Evolutionary conservation across 768 basidiomycete genomes (phyloP).

Genomic region (Lentinula lateritia): DNA sequence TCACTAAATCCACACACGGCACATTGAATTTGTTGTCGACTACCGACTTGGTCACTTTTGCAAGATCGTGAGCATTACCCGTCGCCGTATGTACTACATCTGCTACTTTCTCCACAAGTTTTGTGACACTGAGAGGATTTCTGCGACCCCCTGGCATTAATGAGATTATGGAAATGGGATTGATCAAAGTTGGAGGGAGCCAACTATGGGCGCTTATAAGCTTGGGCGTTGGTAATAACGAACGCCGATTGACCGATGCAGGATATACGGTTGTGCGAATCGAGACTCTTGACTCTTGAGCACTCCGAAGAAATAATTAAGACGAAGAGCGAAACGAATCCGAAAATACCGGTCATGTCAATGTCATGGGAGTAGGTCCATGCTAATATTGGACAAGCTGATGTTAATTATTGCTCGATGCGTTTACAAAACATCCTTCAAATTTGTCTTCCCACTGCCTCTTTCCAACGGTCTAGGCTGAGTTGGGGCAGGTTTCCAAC

Average conservation of each 20-base stretch:
- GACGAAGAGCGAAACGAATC: too few relatives aligned
- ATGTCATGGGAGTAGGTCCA: too few relatives aligned
- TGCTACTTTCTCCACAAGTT: constrained; percentile 24
- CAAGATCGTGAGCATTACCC: constrained; percentile 26
- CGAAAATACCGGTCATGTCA: too few relatives aligned
- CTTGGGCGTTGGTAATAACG: background rate
- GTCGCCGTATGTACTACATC: constrained; percentile 21
- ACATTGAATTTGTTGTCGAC: constrained; percentile 28
- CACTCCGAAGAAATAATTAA: too few relatives aligned
- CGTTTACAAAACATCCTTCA: constrained; percentile 51
- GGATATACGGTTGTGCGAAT: too few relatives aligned
- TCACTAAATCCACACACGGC: constrained; percentile 50
- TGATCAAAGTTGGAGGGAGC: background rate
- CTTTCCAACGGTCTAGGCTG: constrained; percentile 65
- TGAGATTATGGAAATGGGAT: background rate
- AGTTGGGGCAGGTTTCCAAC: constrained; percentile 70
- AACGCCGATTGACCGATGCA: too few relatives aligned
- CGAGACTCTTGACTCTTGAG: too few relatives aligned
- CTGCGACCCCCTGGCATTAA: constrained; percentile 50
- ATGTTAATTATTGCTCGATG: too few relatives aligned
- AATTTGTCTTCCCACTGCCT: constrained; percentile 53
- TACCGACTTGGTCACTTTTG: constrained; percentile 23
- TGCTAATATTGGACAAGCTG: too few relatives aligned
- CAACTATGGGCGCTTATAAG: background rate
- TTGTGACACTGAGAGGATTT: constrained; percentile 37